phyloP scores from a whole-genome alignment of 441 rosid genomes.

The Hura crepitans region DNA sequence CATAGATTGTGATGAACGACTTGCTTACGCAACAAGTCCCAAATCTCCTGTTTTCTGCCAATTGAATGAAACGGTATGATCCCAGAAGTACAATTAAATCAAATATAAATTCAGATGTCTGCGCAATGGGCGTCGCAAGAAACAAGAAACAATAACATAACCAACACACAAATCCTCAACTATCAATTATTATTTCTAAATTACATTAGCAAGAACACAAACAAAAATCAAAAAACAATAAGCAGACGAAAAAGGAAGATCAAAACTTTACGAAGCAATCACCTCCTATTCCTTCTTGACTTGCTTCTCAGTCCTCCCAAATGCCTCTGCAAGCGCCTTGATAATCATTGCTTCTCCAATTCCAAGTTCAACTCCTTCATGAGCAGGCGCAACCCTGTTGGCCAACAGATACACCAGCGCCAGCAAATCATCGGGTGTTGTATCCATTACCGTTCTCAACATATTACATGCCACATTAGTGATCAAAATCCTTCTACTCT shows the following conservation, averaged over 20 bases:
- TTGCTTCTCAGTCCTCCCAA: conserved; percentile 69
- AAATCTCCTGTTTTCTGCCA: conserved; percentile 77
- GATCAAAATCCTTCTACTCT: conserved; percentile 67
- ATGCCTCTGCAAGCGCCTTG: conserved; percentile 81
- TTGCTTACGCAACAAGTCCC: conserved; percentile 91
- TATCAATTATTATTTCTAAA: too few species aligned
- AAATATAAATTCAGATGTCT: neutral
- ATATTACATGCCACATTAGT: conserved; percentile 77
- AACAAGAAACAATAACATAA: too few species aligned
- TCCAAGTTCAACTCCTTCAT: conserved; percentile 80
- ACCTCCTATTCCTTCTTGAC: conserved; percentile 71
- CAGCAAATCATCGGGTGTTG: conserved; percentile 72
- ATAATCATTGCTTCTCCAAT: conserved; percentile 72
- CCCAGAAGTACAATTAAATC: neutral
- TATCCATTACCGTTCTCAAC: conserved; percentile 74
- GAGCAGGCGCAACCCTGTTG: conserved; percentile 76
- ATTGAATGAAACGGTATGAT: neutral
- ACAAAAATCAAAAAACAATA: too few species aligned
- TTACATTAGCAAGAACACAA: too few species aligned
- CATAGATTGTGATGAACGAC: conserved; percentile 83
- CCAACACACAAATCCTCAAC: too few species aligned
- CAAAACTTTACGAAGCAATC: neutral
- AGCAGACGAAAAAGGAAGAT: too few species aligned
- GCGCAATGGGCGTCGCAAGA: too few species aligned
- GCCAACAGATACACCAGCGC: conserved; percentile 67